phyloP scores from a whole-genome alignment of 352 stramenopile species.

The Globisporangium cystogenes region DNA sequence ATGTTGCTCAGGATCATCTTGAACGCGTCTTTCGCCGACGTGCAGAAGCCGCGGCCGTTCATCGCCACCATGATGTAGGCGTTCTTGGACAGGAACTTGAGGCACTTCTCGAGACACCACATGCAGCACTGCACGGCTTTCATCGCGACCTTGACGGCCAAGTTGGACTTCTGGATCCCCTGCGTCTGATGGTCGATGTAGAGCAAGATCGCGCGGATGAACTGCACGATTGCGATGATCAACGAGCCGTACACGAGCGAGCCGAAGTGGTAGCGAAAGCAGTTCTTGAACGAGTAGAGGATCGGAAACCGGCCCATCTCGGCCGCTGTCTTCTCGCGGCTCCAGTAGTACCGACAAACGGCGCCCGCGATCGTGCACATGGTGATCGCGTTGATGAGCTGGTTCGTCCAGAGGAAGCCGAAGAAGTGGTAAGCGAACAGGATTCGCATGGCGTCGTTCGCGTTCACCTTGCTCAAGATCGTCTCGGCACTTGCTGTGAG shows the following conservation, averaged over 20 bases:
- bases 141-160: conserved; percentile 80
- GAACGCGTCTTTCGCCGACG: conserved; percentile 89
- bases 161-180: conserved; percentile 66
- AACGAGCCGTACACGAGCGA: conserved; percentile 95
- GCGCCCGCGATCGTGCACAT: conserved; percentile 93
- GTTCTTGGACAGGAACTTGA: conserved; percentile 98
- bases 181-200: conserved; percentile 93
- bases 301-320: conserved; percentile 74
- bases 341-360: conserved; percentile 93
- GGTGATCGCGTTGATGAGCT: conserved; percentile 95
- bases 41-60: conserved; percentile 72
- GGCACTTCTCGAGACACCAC: conserved; percentile 92
- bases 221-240: conserved; percentile 95
- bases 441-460: conserved; percentile 58
- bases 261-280: conserved; percentile 91
- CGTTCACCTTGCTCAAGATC: conserved; percentile 32
- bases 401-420: conserved; percentile 94
- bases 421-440: conserved; percentile 89
- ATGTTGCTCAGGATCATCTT: conserved; percentile 91
- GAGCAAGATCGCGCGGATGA: conserved; percentile 88
- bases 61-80: conserved; percentile 89
- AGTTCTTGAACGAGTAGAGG: conserved; percentile 62
- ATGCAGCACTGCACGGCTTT: conserved; percentile 91
- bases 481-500: conserved; percentile 18
- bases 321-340: conserved; percentile 40